phyloP scores from a whole-genome alignment of 2,329 filamentous ascomycete genomes.

The Calonectria montana region DNA sequence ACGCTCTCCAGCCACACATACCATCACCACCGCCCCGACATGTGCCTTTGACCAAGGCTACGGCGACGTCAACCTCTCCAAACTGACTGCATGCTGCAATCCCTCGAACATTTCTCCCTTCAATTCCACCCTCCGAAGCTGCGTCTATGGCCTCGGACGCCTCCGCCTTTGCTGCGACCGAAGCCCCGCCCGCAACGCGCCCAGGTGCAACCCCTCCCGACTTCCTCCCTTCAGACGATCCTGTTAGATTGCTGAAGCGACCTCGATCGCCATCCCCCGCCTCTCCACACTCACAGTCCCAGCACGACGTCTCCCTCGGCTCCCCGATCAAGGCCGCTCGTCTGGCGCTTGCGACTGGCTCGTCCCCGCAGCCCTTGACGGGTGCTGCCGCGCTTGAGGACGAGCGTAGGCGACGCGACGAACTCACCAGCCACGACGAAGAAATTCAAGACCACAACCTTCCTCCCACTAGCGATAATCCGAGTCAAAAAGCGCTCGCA shows the following conservation, averaged over 20 bases:
- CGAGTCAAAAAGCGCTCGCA: constrained; percentile 63
- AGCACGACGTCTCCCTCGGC: constrained; percentile 51
- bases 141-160: constrained; percentile 66
- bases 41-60: constrained; percentile 46
- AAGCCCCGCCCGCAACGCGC: constrained; percentile 56
- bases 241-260: constrained; percentile 57
- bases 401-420: constrained; percentile 60
- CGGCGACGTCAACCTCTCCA: constrained; percentile 37
- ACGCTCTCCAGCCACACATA: constrained; percentile 58
- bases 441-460: constrained; percentile 53
- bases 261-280: constrained; percentile 60
- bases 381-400: constrained; percentile 67
- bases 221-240: constrained; percentile 53
- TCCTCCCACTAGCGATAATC: constrained; percentile 63
- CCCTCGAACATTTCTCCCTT: constrained; percentile 20
- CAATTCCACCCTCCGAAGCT: constrained; percentile 37
- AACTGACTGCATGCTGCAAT: constrained; percentile 38
- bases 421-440: constrained; percentile 44
- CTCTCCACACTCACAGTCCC: constrained; percentile 48
- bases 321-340: constrained; percentile 68
- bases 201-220: constrained; percentile 49
- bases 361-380: constrained; percentile 61
- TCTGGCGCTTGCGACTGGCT: constrained; percentile 56
- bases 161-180: constrained; percentile 64
- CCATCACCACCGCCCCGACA: constrained; percentile 49